phyloP scores from a whole-genome alignment of 768 basidiomycete genomes.

The Symmetrospora coprosmae region DNA sequence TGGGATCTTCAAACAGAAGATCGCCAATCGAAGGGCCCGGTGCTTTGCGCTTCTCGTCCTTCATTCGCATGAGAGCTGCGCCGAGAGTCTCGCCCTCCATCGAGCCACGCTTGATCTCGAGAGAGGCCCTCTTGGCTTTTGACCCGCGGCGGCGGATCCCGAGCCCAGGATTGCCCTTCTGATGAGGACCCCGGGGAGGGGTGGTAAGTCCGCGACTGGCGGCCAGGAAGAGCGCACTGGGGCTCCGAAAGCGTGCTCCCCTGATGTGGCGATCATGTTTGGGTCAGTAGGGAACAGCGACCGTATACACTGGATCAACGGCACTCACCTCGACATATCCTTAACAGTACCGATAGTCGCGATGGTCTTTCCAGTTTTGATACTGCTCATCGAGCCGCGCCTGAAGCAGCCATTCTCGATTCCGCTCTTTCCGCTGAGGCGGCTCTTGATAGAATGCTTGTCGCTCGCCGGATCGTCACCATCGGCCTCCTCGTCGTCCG shows the following conservation, averaged over 20 bases:
- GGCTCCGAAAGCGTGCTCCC: constrained; percentile 11
- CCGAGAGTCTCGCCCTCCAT: constrained; percentile 4
- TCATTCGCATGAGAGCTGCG: neutral
- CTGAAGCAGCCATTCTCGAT: constrained; percentile 13
- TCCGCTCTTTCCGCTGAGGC: neutral
- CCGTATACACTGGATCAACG: neutral
- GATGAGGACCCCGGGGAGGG: constrained; percentile 14
- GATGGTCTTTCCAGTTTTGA: neutral
- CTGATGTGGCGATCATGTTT: neutral
- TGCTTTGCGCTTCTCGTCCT: constrained; percentile 9
- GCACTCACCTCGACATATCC: constrained; percentile 4
- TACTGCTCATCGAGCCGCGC: constrained; percentile 14
- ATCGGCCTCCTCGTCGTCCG: neutral
- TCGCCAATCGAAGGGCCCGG: constrained; percentile 1
- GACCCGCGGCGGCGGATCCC: neutral
- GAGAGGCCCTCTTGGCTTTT: neutral
- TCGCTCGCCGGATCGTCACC: neutral
- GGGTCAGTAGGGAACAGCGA: neutral
- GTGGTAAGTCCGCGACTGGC: too few relatives aligned
- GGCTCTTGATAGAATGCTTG: neutral
- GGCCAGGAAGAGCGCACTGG: constrained; percentile 13
- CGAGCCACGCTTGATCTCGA: neutral
- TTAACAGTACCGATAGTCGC: constrained; percentile 8
- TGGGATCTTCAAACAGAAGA: constrained; percentile 1
- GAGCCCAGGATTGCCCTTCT: neutral